phyloP scores from a whole-genome alignment of 305 asterid species.

The Fraxinus greggii region DNA sequence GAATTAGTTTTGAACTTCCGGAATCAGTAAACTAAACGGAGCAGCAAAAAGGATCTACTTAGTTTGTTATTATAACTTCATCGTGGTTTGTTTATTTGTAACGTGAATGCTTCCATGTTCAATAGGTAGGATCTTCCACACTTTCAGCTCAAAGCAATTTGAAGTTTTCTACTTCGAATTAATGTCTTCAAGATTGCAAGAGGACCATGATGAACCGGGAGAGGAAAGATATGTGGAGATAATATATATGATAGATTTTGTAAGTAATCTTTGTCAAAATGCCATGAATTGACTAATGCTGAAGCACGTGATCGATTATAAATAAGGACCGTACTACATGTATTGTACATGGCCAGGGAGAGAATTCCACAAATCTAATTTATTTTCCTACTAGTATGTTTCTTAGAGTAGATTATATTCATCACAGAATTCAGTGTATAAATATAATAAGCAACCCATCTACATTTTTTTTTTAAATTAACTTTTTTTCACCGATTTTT shows the following conservation, averaged over 20 bases:
- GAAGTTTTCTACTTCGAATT: conserved; percentile 91
- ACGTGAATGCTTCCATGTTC: conserved; percentile 5
- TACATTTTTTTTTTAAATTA: background rate
- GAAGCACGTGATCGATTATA: background rate
- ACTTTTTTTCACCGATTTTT: background rate
- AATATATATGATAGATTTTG: background rate
- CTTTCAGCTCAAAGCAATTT: conserved; percentile 90
- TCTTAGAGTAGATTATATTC: background rate
- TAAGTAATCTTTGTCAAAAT: background rate
- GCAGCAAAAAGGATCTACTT: background rate
- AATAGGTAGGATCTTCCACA: conserved; percentile 93
- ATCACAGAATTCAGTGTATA: background rate
- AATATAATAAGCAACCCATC: background rate
- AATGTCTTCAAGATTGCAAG: conserved; percentile 72
- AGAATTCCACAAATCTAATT: background rate
- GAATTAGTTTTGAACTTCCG: background rate
- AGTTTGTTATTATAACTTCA: background rate
- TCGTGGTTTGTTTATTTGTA: conserved; percentile 3
- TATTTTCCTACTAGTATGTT: background rate
- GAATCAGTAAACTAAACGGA: background rate
- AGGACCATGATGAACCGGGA: conserved; percentile 47
- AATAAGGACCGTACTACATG: too few relatives aligned
- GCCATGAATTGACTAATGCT: background rate
- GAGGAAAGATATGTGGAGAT: background rate
- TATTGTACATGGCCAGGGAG: too few relatives aligned